Conservation (phyloP, 495 filamentous ascomycete genomes). For the Acidomyces sp. region DNA sequence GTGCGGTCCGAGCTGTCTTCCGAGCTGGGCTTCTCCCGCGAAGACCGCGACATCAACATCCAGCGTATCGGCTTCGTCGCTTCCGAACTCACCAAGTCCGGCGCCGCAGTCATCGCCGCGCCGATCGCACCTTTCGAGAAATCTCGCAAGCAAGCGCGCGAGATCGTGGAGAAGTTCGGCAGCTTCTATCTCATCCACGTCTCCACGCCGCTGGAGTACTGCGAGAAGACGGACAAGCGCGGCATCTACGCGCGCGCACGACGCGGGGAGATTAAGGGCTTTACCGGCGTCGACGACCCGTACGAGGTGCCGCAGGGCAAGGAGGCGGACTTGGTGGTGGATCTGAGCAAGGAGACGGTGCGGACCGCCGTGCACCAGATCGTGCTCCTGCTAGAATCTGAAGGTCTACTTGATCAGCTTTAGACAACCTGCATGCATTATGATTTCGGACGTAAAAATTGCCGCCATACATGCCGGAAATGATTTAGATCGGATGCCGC, state of each 20-base stretch:
- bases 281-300: slow-evolving; percentile 96
- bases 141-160: slow-evolving; percentile 59
- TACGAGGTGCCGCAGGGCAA: slow-evolving; percentile 72
- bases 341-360: slow-evolving; percentile 72
- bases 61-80: slow-evolving; percentile 94
- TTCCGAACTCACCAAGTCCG: slow-evolving; percentile 80
- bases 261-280: slow-evolving; percentile 87
- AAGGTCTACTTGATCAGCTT: slow-evolving; percentile 61
- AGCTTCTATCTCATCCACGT: slow-evolving; percentile 93
- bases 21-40: slow-evolving; percentile 85
- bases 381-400: slow-evolving; percentile 75
- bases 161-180: slow-evolving; percentile 75
- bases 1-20: slow-evolving; percentile 86
- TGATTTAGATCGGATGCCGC: too few species aligned
- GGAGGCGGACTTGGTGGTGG: slow-evolving; percentile 75
- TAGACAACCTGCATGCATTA: too few species aligned
- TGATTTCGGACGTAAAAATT: too few species aligned
- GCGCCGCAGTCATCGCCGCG: slow-evolving; percentile 89
- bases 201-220: slow-evolving; percentile 78
- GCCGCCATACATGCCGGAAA: too few species aligned
- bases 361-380: slow-evolving; percentile 95
- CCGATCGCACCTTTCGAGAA: slow-evolving; percentile 92
- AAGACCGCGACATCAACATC: slow-evolving; percentile 92
- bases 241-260: slow-evolving; percentile 81
- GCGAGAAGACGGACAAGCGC: slow-evolving; percentile 87